These are phyloP conservation scores for Fusarium pseudocircinatum DNA, from an alignment of 2,329 filamentous ascomycete genomes.

Conservation along the genomic window DNA sequence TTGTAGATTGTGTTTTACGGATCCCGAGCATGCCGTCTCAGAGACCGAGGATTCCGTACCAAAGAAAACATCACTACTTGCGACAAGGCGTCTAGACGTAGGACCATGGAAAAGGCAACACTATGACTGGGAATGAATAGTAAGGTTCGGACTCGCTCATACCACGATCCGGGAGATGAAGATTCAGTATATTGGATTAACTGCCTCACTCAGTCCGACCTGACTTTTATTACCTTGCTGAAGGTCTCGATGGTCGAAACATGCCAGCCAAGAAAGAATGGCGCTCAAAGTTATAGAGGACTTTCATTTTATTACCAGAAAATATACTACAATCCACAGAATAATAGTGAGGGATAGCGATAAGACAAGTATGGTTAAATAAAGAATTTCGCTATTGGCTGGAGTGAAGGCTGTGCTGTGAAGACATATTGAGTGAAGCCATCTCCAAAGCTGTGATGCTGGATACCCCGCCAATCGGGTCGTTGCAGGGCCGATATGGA, in stretches of 20 bases:
- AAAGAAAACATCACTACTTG: rapidly evolving
- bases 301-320: background rate
- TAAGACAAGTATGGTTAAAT: rapidly evolving
- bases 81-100: too few species aligned
- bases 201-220: background rate
- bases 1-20: background rate
- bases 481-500: background rate
- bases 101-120: background rate
- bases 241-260: background rate
- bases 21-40: background rate
- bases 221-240: too few species aligned
- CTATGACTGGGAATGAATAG: too few species aligned
- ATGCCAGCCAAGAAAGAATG: background rate
- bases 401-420: background rate
- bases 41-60: background rate
- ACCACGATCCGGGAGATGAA: too few species aligned
- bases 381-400: rapidly evolving
- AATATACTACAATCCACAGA: background rate
- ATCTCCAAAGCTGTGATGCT: background rate
- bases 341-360: background rate
- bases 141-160: too few species aligned
- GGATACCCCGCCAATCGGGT: background rate
- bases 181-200: background rate
- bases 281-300: too few species aligned
- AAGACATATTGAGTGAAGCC: background rate